Percentiles rank a stretch among this genome's conserved stretches.
phyloP scores from a whole-genome alignment of 805 yeast genomes.

The Cephaloascus fragrans region DNA sequence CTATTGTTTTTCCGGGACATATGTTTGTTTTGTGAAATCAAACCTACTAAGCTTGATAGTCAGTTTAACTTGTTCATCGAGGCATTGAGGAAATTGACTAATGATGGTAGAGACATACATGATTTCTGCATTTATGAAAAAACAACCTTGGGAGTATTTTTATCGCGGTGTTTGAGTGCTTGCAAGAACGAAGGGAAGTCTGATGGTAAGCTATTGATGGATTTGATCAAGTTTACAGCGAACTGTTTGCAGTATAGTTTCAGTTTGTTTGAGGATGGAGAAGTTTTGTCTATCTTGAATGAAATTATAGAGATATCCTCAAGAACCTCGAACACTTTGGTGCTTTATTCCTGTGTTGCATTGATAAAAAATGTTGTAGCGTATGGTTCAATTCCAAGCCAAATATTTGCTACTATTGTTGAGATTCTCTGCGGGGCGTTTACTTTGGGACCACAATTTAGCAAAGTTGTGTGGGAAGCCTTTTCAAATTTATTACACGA shows the following conservation, averaged over 20 bases:
- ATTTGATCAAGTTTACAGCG: constrained; percentile 24
- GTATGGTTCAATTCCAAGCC: constrained; percentile 36
- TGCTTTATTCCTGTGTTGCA: constrained; percentile 26
- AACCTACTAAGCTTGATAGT: constrained; percentile 26
- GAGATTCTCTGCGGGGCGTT: constrained; percentile 37
- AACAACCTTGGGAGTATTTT: neutral
- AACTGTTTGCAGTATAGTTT: constrained; percentile 40
- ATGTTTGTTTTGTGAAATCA: constrained; percentile 26
- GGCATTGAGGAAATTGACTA: constrained; percentile 38
- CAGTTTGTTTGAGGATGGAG: constrained; percentile 29
- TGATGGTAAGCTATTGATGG: constrained; percentile 5
- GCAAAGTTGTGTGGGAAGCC: constrained; percentile 24
- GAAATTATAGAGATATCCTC: constrained; percentile 25
- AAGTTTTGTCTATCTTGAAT: constrained; percentile 21
- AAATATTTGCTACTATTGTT: constrained; percentile 23
- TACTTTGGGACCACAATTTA: constrained; percentile 22
- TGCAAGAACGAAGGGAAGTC: neutral
- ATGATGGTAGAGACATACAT: constrained; percentile 42
- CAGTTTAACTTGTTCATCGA: constrained; percentile 41
- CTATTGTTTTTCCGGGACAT: constrained; percentile 55
- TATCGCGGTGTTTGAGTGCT: neutral
- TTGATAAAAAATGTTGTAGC: constrained; percentile 33
- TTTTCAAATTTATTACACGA: constrained; percentile 25
- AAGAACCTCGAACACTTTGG: constrained; percentile 23
- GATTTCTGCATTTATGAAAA: constrained; percentile 38